Evolutionary conservation across 148 eudicot genomes (phyloP).

Genomic region (Rheum nobile): DNA sequence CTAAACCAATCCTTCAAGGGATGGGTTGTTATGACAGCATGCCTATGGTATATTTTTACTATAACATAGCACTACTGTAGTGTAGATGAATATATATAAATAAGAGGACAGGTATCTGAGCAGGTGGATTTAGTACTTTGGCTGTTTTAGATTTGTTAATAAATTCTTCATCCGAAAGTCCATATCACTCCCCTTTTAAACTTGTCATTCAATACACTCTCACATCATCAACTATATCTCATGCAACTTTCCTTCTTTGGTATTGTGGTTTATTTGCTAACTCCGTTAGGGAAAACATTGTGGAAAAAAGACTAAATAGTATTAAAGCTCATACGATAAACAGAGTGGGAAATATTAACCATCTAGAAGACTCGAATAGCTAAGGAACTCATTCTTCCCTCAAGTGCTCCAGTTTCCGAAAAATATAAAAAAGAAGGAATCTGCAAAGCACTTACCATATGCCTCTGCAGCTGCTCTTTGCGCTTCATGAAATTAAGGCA

Average conservation of each 20-base stretch:
- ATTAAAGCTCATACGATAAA: neutral
- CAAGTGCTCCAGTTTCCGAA: neutral
- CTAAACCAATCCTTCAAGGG: neutral
- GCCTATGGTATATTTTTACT: neutral
- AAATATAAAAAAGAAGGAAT: neutral
- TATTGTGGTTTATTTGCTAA: neutral
- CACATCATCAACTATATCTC: neutral
- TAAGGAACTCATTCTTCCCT: neutral
- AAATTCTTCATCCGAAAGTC: neutral
- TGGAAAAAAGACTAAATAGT: neutral
- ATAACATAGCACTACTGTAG: neutral
- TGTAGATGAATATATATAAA: neutral
- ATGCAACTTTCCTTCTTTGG: neutral
- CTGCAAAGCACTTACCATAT: slow-evolving; percentile 58
- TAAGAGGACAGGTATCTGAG: neutral
- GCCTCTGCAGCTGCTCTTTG: slow-evolving; percentile 87
- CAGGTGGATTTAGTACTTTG: neutral
- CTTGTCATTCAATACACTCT: neutral
- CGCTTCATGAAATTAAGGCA: slow-evolving; percentile 98
- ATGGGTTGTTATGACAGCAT: neutral
- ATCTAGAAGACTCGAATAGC: neutral
- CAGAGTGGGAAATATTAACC: neutral
- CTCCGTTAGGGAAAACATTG: neutral
- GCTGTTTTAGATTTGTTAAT: neutral
- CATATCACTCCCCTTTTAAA: neutral